Evolutionary conservation across 2,329 filamentous ascomycete species (phyloP).

Genomic region (Graphilbum sp.): DNA sequence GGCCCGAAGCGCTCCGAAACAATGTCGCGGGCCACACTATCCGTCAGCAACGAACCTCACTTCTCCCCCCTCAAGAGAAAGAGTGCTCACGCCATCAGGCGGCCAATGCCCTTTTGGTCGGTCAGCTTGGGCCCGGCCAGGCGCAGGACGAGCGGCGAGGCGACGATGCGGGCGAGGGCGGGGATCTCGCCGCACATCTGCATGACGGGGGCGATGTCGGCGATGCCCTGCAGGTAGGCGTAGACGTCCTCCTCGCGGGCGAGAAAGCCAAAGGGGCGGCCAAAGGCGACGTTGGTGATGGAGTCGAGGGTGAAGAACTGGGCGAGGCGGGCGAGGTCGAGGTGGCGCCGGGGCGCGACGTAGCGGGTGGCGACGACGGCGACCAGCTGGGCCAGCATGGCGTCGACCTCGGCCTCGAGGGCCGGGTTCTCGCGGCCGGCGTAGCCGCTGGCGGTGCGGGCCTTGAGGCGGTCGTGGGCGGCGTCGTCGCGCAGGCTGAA

Average conservation of each 20-base stretch:
- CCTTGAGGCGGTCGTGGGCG: conserved; percentile 15
- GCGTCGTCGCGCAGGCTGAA: conserved; percentile 22
- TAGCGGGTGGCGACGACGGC: conserved; percentile 5
- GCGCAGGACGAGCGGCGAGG: conserved; percentile 15
- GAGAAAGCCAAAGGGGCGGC: conserved; percentile 27
- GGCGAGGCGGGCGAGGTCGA: conserved; percentile 27
- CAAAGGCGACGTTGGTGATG: conserved; percentile 30
- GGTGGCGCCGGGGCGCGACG: conserved; percentile 10
- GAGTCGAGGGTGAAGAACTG: conserved; percentile 34
- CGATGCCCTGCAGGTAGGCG: conserved; percentile 23
- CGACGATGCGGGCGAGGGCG: conserved; percentile 12
- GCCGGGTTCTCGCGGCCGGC: conserved; percentile 13
- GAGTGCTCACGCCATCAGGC: conserved; percentile 9
- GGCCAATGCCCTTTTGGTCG: conserved; percentile 13
- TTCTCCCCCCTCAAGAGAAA: background rate
- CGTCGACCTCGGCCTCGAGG: conserved; percentile 13
- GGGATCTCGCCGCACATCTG: conserved; percentile 23
- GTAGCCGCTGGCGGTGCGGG: conserved; percentile 12
- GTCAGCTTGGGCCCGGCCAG: conserved; percentile 16
- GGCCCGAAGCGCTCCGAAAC: conserved; percentile 4
- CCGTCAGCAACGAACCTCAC: too few relatives aligned
- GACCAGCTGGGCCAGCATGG: conserved; percentile 8
- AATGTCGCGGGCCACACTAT: conserved; percentile 11
- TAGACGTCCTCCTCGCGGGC: conserved; percentile 25
- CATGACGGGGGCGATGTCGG: conserved; percentile 21